These are phyloP conservation scores for Chlorella sp. DNA, from an alignment of 139 green algal species.

Conservation along the genomic window DNA sequence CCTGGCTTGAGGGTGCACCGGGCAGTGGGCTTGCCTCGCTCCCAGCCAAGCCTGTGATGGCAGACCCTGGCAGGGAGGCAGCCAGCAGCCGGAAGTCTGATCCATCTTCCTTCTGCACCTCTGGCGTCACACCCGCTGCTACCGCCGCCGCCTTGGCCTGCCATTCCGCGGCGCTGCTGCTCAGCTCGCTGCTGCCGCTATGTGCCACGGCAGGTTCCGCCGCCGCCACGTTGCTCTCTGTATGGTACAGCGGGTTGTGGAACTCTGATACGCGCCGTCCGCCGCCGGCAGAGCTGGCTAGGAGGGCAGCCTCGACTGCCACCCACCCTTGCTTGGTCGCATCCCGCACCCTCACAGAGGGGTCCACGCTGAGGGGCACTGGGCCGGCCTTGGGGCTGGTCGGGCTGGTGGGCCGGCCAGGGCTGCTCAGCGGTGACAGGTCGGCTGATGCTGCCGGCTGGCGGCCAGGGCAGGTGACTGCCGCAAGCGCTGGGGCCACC, in stretches of 20 bases:
- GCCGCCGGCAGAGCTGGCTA: not conserved
- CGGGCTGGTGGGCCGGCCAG: no score
- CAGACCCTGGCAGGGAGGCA: not conserved
- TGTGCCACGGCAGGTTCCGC: not conserved
- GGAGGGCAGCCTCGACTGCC: not conserved
- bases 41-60: no score
- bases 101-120: not conserved
- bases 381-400: not conserved
- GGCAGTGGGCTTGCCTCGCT: no score
- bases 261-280: not conserved
- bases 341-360: not conserved
- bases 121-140: not conserved
- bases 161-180: not conserved
- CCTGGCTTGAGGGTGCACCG: no score
- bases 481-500: no score
- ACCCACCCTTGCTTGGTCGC: not conserved
- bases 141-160: not conserved
- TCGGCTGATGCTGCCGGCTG: not conserved
- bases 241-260: not conserved
- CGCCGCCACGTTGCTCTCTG: not conserved
- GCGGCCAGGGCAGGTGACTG: not conserved
- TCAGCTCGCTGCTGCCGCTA: no score
- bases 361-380: not conserved
- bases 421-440: no score
- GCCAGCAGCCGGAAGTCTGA: constrained; percentile 12